Evolutionary conservation across 441 rosid species (phyloP).

Genomic region (Pelargonium australe): DNA sequence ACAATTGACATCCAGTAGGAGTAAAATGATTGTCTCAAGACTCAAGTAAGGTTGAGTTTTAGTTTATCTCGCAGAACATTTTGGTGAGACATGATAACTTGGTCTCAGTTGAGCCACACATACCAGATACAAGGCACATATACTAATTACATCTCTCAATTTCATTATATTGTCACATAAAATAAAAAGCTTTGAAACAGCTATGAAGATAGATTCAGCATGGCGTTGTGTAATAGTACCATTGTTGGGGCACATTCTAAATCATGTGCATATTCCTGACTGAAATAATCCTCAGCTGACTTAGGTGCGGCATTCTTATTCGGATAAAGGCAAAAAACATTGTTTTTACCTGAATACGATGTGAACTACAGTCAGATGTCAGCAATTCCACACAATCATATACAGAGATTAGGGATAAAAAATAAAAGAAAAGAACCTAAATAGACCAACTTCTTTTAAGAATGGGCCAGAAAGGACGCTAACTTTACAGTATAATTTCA

Average conservation of each 20-base stretch:
- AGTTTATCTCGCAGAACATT: no score
- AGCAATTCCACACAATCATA: slow-evolving; percentile 1
- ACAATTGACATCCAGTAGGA: no score
- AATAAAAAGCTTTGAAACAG: background rate
- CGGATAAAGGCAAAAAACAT: slow-evolving; percentile 85
- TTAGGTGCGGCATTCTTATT: slow-evolving; percentile 46
- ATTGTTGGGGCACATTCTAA: slow-evolving; percentile 17
- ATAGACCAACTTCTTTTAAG: background rate
- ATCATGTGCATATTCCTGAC: slow-evolving; percentile 28
- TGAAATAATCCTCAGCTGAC: slow-evolving; percentile 51
- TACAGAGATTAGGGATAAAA: background rate
- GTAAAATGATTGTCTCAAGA: no score
- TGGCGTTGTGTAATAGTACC: slow-evolving; percentile 23
- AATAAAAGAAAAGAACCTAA: background rate
- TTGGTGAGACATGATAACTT: background rate
- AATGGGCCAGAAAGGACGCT: background rate
- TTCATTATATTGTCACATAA: background rate
- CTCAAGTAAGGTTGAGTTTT: no score
- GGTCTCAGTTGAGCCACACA: background rate
- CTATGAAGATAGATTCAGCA: slow-evolving; percentile 10
- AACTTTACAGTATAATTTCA: background rate
- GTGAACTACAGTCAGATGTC: slow-evolving; percentile 4
- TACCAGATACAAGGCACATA: background rate
- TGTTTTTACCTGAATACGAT: slow-evolving; percentile 50
- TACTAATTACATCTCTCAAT: slow-evolving; percentile 9